Percentiles rank a stretch among this genome's conserved stretches.
These are phyloP conservation scores for Xylaria bambusicola DNA, from an alignment of 495 filamentous ascomycete genomes.

Conservation along the genomic window DNA sequence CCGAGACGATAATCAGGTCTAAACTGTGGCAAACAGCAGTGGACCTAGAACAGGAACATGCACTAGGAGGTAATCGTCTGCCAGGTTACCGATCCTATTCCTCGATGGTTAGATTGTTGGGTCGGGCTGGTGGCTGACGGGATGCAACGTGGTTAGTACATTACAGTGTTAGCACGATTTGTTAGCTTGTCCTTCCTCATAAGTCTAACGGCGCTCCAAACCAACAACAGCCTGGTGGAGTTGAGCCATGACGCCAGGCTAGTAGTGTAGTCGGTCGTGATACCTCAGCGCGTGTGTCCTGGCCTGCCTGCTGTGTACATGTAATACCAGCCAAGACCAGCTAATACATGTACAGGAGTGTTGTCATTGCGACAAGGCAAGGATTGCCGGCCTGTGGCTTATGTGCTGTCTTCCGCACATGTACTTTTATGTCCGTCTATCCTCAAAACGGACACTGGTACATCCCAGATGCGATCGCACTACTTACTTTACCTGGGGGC, in stretches of 20 bases:
- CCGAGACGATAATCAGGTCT: background rate
- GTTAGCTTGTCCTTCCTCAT: background rate
- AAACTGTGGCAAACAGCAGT: too few relatives aligned
- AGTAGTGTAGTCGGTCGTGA: background rate
- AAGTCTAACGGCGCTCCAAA: slow-evolving; percentile 12
- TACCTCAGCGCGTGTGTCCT: too few relatives aligned
- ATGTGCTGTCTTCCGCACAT: background rate
- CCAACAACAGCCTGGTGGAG: slow-evolving; percentile 8
- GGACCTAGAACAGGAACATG: too few relatives aligned
- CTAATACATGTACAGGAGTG: too few relatives aligned
- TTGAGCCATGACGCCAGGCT: background rate
- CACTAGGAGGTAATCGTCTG: background rate
- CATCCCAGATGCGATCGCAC: background rate
- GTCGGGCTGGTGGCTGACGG: slow-evolving; percentile 17
- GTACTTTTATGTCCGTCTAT: background rate
- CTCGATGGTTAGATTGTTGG: slow-evolving; percentile 1
- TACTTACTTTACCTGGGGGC: too few relatives aligned
- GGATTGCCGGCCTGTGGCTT: background rate
- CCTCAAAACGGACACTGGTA: background rate
- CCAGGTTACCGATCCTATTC: slow-evolving; percentile 1
- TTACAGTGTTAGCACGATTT: background rate
- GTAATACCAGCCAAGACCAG: too few relatives aligned
- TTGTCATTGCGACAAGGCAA: slow-evolving; percentile 5
- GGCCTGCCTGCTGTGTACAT: too few relatives aligned
- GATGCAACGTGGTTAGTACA: slow-evolving; percentile 14